Conservation (phyloP, 306 rosid genomes). For the Bauhinia variegata region DNA sequence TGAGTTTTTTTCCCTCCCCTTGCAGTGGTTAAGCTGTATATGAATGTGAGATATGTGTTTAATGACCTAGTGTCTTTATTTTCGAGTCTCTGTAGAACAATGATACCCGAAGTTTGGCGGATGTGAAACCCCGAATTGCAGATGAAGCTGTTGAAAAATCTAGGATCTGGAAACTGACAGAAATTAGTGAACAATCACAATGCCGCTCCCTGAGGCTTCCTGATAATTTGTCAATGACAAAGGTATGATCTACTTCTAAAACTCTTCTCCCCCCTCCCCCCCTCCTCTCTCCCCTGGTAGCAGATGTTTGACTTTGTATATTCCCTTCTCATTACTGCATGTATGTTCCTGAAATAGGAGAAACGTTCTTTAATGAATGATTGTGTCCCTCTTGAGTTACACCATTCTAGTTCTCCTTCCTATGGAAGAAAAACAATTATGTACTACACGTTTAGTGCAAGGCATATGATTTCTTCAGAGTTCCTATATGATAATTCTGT, state of each 20-base stretch:
- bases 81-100: slow-evolving; percentile 67
- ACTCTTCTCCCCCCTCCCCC: no score
- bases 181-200: slow-evolving; percentile 75
- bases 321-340: slow-evolving; percentile 27
- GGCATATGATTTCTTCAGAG: no score
- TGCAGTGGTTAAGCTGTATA: slow-evolving; percentile 30
- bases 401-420: no score
- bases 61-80: slow-evolving; percentile 32
- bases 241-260: slow-evolving; percentile 58
- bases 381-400: no score
- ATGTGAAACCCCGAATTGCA: slow-evolving; percentile 85
- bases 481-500: no score
- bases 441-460: no score
- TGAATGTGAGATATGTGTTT: slow-evolving; percentile 26
- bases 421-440: no score
- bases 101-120: slow-evolving; percentile 78
- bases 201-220: slow-evolving; percentile 91
- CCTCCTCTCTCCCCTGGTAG: no score
- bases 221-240: slow-evolving; percentile 72
- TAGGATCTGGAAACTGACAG: slow-evolving; percentile 88
- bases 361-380: not conserved
- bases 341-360: slow-evolving; percentile 3
- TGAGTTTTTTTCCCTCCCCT: slow-evolving; percentile 47
- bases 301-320: slow-evolving; percentile 10
- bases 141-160: slow-evolving; percentile 87